phyloP scores from a whole-genome alignment of 116 monocot species.

The Papilionanthe hybrid region DNA sequence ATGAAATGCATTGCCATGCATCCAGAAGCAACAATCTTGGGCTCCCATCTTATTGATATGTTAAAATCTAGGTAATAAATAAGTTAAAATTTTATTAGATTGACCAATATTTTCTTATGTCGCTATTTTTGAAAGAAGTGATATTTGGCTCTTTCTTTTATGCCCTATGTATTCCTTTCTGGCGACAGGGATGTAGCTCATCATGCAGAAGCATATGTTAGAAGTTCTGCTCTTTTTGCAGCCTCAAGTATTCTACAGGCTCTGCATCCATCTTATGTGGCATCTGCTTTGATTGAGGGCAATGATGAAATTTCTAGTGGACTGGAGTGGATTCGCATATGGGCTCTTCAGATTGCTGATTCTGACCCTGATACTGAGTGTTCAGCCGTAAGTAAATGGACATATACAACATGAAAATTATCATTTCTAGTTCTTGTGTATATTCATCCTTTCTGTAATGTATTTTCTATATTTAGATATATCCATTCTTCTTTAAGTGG shows the following conservation, averaged over 20 bases:
- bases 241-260: constrained; percentile 74
- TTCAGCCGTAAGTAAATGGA: constrained; percentile 48
- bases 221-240: constrained; percentile 86
- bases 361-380: constrained; percentile 86
- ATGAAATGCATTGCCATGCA: constrained; percentile 88
- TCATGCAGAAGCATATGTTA: constrained; percentile 96
- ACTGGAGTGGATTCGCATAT: constrained; percentile 88
- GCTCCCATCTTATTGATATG: constrained; percentile 82
- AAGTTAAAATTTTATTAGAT: neutral
- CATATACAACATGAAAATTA: neutral
- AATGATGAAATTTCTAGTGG: constrained; percentile 69
- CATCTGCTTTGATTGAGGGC: constrained; percentile 88
- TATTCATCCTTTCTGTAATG: neutral
- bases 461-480: neutral
- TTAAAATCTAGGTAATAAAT: constrained; percentile 65
- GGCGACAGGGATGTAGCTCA: constrained; percentile 61
- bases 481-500: neutral
- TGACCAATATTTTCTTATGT: neutral
- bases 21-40: constrained; percentile 86
- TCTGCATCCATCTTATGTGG: constrained; percentile 89
- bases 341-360: constrained; percentile 73
- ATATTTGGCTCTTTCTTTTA: neutral
- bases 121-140: neutral
- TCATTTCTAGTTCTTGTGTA: neutral
- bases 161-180: neutral